These are phyloP conservation scores for Coemansia sp. DNA, from an alignment of 192 early-diverging fungal genomes.

Conservation along the genomic window DNA sequence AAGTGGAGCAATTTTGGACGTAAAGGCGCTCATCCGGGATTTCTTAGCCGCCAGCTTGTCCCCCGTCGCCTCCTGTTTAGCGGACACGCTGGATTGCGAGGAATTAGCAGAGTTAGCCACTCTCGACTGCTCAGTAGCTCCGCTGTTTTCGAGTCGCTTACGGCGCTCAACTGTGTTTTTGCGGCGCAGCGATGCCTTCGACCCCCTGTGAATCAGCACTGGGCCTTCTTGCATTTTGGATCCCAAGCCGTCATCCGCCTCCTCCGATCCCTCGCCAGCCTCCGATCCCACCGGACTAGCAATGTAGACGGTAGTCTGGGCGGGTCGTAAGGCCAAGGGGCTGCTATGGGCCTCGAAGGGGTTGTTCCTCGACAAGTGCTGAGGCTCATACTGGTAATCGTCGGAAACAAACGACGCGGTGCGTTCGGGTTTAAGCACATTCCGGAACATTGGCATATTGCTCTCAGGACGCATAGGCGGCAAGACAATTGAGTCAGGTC, in stretches of 20 bases:
- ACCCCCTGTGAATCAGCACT: constrained; percentile 46
- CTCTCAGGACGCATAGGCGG: constrained; percentile 42
- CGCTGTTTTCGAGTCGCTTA: not conserved
- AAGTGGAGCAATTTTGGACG: not conserved
- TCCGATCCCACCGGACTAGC: constrained; percentile 8
- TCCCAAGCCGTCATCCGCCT: constrained; percentile 5
- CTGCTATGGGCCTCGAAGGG: constrained; percentile 14
- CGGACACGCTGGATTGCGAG: constrained; percentile 1
- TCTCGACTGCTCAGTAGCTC: not conserved
- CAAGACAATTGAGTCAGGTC: constrained; percentile 35
- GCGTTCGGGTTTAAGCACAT: constrained; percentile 17
- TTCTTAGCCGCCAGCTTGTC: not conserved
- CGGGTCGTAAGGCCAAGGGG: not conserved
- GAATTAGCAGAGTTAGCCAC: not conserved
- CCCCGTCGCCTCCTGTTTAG: not conserved
- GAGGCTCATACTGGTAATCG: constrained; percentile 44
- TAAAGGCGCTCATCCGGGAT: constrained; percentile 48
- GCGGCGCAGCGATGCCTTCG: constrained; percentile 48
- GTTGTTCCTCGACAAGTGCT: constrained; percentile 6
- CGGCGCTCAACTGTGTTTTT: constrained; percentile 46
- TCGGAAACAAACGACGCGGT: constrained; percentile 41
- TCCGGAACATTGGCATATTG: constrained; percentile 11
- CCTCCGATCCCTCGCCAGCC: not conserved
- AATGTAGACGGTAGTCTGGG: constrained; percentile 22
- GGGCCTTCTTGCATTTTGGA: constrained; percentile 13